Conservation (phyloP, 176 grass and related monocot genomes). For the Dendrocalamus sinicus region DNA sequence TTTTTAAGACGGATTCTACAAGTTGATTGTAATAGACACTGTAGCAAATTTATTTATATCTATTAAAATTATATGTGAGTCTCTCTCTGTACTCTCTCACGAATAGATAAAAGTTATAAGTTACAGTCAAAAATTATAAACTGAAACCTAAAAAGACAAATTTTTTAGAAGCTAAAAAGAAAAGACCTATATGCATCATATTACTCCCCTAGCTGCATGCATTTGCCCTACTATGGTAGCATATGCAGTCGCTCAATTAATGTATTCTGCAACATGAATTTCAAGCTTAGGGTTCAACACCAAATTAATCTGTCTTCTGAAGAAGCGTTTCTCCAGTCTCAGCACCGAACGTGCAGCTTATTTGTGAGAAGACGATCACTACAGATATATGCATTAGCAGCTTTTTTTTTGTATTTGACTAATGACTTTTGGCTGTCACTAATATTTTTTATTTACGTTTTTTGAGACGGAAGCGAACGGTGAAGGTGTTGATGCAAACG, state of each 20-base stretch:
- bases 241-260: background rate
- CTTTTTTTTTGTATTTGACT: no score
- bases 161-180: no score
- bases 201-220: background rate
- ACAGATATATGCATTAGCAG: background rate
- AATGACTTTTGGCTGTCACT: no score
- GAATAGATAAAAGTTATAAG: no score
- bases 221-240: background rate
- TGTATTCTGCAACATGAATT: background rate
- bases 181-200: background rate
- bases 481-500: accelerated
- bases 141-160: accelerated
- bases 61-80: no score
- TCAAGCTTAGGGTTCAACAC: background rate
- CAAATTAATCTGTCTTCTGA: background rate
- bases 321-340: background rate
- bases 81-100: no score
- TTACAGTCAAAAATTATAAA: accelerated
- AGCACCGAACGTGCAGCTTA: background rate
- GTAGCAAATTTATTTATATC: no score
- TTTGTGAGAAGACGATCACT: background rate
- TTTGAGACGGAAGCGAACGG: no score
- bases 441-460: no score
- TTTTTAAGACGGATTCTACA: no score
- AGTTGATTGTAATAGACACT: no score